phyloP scores from a whole-genome alignment of 1,284 basidiomycete species.

The Fomitopsis schrenkii region DNA sequence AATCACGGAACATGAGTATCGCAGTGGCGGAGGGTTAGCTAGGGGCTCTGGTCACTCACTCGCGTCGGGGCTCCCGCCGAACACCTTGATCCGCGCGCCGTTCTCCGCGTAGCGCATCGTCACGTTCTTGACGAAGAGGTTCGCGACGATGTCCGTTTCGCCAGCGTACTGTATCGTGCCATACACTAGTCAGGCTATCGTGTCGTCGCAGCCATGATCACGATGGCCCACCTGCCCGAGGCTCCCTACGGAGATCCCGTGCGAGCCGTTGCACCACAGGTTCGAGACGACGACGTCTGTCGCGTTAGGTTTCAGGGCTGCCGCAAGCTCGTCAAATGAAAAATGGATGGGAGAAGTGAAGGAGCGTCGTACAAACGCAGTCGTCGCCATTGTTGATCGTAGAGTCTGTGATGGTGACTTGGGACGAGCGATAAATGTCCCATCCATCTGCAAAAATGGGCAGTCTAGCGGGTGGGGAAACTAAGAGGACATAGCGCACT shows the following conservation, averaged over 20 bases:
- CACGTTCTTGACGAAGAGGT: slow-evolving; percentile 52
- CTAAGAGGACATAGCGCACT: not conserved
- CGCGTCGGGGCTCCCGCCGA: slow-evolving; percentile 40
- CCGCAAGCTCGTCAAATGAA: not conserved
- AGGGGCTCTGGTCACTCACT: slow-evolving; percentile 12
- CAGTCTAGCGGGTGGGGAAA: not conserved
- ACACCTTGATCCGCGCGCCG: slow-evolving; percentile 65
- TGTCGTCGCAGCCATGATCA: not conserved
- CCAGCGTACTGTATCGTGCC: slow-evolving; percentile 44
- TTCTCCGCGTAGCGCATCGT: slow-evolving; percentile 59
- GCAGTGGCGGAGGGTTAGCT: too few relatives aligned
- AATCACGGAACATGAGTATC: too few relatives aligned
- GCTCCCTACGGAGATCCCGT: slow-evolving; percentile 58
- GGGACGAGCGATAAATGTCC: slow-evolving; percentile 58
- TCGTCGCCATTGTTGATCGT: slow-evolving; percentile 59
- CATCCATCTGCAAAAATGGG: slow-evolving; percentile 41
- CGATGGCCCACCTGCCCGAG: slow-evolving; percentile 25
- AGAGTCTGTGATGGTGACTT: slow-evolving; percentile 47
- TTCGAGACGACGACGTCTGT: slow-evolving; percentile 58
- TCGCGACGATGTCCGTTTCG: slow-evolving; percentile 61
- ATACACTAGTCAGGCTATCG: not conserved
- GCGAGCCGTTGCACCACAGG: slow-evolving; percentile 57
- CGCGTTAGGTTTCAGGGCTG: slow-evolving; percentile 61
- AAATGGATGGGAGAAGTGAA: not conserved
- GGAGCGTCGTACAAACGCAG: slow-evolving; percentile 40